Evolutionary conservation across 2,329 filamentous ascomycete species (phyloP).

Genomic region (Pezicula carpinea): DNA sequence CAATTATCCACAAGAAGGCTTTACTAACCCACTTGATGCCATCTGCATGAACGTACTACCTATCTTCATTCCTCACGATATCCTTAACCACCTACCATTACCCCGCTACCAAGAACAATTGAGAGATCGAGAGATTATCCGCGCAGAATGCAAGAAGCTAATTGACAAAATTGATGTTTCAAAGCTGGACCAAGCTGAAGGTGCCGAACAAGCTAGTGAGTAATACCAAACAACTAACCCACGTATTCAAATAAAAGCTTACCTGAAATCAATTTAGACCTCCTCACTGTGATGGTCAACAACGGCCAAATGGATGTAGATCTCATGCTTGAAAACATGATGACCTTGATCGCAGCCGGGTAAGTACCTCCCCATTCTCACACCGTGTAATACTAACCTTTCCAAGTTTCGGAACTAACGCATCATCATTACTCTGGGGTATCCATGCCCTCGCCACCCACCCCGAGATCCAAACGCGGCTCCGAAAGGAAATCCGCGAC

Average conservation of each 20-base stretch:
- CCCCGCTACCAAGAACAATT: background rate
- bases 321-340: slow-evolving; percentile 60
- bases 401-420: slow-evolving; percentile 58
- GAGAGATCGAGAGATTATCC: slow-evolving; percentile 1
- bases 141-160: background rate
- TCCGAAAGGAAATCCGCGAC: slow-evolving; percentile 53
- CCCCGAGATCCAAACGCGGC: slow-evolving; percentile 49
- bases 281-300: slow-evolving; percentile 48
- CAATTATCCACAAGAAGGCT: slow-evolving; percentile 4
- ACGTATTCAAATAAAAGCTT: background rate
- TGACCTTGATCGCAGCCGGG: slow-evolving; percentile 58
- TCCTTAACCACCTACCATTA: slow-evolving; percentile 1
- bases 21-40: slow-evolving; percentile 1
- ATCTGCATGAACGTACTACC: slow-evolving; percentile 1
- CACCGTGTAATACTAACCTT: slow-evolving; percentile 1
- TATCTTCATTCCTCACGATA: slow-evolving; percentile 1
- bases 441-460: slow-evolving; percentile 55
- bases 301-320: slow-evolving; percentile 48
- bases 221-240: background rate
- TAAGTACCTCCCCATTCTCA: background rate
- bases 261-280: background rate
- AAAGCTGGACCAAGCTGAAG: background rate
- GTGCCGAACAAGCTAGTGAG: background rate
- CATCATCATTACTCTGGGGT: slow-evolving; percentile 58
- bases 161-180: slow-evolving; percentile 1